Base-by-base conservation (phyloP, 108 stramenopile genomes). In the Cyclotella choctawhatcheeana region DNA sequence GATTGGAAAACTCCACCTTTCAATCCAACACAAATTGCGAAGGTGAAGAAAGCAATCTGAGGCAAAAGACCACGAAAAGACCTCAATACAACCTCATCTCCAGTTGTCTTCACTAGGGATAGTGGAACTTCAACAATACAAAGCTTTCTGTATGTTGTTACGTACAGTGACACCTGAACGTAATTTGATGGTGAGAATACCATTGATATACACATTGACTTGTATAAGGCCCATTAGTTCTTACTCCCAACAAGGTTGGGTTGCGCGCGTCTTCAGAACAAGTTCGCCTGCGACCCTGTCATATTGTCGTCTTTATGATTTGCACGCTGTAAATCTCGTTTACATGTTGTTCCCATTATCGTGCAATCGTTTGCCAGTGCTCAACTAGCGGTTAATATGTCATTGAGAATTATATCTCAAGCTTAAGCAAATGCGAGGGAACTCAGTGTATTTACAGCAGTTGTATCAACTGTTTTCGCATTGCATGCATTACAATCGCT, bases 401-500 rank as follows among this genome's bases (percentile, higher is more conserved):
- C 37, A 40, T 40, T 40, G 12, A 40, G 37, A 40, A 40, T 8
- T 12, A 40, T 40, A 40, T 40, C 37, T 40, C 37, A n/a, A n/a
- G n/a, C n/a, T n/a, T n/a, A 12, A 40, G 37, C 37, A 40, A 40
- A 40, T 40, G 37, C 37, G 37, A 40, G 37, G 37, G 37, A 40
- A 40, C 0, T n/a, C 5, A n/a, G 50, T 51, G 50, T 51, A n/a
- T n/a, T 51, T 21, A 7, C 50, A 5, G n/a, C 5, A 21, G 50
- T 51, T 7, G 50, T 51, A 21, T 7, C 50, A 21, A 51, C 21
- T n/a, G 72, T 47, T 0, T 51, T 24, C 78, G 55, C 22, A 69
- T 50, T 0, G 82, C 74, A 52, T 82, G 62, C 51, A 73, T 56
- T 14, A 64, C 56, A n/a, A 58, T 69, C 1, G 78, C 65, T 5